Percentiles rank a stretch among this genome's conserved stretches.
Conservation (phyloP, 345 rosid species). For the Rhizophora mangle region DNA sequence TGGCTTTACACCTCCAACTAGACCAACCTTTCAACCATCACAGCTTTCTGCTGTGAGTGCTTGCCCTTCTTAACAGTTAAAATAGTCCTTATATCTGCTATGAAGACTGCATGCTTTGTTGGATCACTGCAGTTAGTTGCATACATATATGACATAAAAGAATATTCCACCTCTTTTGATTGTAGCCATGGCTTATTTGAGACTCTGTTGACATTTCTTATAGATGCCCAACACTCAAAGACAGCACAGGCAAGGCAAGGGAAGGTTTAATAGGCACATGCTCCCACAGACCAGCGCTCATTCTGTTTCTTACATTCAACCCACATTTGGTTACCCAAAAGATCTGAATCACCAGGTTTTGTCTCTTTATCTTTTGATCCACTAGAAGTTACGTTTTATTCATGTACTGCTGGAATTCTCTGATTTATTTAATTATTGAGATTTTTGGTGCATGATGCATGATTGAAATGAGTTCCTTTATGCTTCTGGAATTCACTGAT, state of each 20-base stretch:
- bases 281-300: conserved; percentile 35
- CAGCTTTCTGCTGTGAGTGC: conserved; percentile 44
- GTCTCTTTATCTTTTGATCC: neutral
- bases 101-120: neutral
- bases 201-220: neutral
- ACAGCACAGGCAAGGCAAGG: conserved; percentile 49
- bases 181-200: neutral
- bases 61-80: neutral
- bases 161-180: neutral
- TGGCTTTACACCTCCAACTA: conserved; percentile 44
- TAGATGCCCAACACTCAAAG: conserved; percentile 46
- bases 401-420: neutral
- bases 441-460: neutral
- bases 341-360: conserved; percentile 56
- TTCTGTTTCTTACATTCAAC: conserved; percentile 41
- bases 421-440: neutral
- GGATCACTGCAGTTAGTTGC: neutral
- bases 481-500: neutral
- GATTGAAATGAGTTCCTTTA: neutral
- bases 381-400: neutral
- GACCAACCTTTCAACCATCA: conserved; percentile 48
- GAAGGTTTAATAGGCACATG: conserved; percentile 40
- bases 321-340: conserved; percentile 36
- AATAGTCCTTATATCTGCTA: neutral
- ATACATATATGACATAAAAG: too few relatives aligned